phyloP scores from a whole-genome alignment of 1,284 basidiomycete species.

The Puccinia hordei region DNA sequence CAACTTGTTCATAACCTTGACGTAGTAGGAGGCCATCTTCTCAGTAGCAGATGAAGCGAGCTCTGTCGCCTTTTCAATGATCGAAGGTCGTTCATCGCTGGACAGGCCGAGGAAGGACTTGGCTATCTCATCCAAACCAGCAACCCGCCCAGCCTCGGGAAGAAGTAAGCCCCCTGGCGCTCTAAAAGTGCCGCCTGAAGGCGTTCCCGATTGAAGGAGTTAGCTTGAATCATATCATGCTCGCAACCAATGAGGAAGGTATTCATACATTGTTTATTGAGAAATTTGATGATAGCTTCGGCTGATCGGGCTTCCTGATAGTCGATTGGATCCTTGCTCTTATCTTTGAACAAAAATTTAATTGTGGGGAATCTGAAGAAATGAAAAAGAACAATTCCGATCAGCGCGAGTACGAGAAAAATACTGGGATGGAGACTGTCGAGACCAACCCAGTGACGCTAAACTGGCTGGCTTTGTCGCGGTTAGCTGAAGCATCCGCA shows the following conservation, averaged over 20 bases:
- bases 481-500: constrained; percentile 40
- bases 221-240: neutral
- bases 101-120: constrained; percentile 42
- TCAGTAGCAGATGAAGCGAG: constrained; percentile 27
- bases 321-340: constrained; percentile 20
- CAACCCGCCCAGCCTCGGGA: constrained; percentile 43
- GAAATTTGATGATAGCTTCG: constrained; percentile 43
- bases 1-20: constrained; percentile 45
- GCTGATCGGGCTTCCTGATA: constrained; percentile 19
- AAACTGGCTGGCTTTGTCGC: constrained; percentile 9
- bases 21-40: constrained; percentile 43
- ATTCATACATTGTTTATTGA: constrained; percentile 38
- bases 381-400: neutral
- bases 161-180: constrained; percentile 36
- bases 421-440: neutral
- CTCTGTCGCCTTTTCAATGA: constrained; percentile 32
- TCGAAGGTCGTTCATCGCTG: neutral
- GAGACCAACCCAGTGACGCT: constrained; percentile 31
- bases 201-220: neutral
- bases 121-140: constrained; percentile 35
- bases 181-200: constrained; percentile 34
- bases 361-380: constrained; percentile 37
- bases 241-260: neutral
- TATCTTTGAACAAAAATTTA: constrained; percentile 42
- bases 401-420: neutral